Percentiles rank a stretch among this genome's conserved stretches.
Conservation (phyloP, 2,329 filamentous ascomycete genomes). For the Chaetomium globosum region DNA sequence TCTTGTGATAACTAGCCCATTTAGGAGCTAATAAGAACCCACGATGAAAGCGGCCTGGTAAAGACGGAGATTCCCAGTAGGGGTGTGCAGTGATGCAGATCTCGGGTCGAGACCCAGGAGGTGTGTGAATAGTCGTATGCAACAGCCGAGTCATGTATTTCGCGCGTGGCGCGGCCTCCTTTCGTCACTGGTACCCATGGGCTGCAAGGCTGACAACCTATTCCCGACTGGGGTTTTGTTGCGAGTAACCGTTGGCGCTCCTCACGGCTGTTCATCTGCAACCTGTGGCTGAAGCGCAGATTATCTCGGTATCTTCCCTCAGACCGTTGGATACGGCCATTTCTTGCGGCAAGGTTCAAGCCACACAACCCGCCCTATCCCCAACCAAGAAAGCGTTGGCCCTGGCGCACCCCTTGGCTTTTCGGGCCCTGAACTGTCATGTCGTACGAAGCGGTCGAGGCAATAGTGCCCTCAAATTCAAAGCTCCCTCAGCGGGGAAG, state of each 20-base stretch:
- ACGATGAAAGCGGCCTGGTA: background rate
- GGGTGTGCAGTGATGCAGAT: background rate
- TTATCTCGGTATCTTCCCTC: background rate
- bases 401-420: background rate
- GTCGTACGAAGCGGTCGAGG: background rate
- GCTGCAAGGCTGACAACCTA: slow-evolving; percentile 13
- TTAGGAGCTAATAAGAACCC: background rate
- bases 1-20: background rate
- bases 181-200: slow-evolving; percentile 1
- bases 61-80: background rate
- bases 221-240: background rate
- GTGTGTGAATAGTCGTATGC: background rate
- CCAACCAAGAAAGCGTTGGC: background rate
- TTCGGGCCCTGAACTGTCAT: background rate
- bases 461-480: background rate
- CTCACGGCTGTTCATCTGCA: background rate
- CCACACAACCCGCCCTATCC: background rate
- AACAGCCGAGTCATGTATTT: background rate
- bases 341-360: background rate
- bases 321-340: background rate
- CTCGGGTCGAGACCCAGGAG: background rate
- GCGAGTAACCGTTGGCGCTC: background rate
- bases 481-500: background rate
- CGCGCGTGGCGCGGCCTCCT: background rate
- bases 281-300: slow-evolving; percentile 1